Evolutionary conservation across 2,329 filamentous ascomycete genomes (phyloP).

Genomic region (Cordyceps pruinosa): DNA sequence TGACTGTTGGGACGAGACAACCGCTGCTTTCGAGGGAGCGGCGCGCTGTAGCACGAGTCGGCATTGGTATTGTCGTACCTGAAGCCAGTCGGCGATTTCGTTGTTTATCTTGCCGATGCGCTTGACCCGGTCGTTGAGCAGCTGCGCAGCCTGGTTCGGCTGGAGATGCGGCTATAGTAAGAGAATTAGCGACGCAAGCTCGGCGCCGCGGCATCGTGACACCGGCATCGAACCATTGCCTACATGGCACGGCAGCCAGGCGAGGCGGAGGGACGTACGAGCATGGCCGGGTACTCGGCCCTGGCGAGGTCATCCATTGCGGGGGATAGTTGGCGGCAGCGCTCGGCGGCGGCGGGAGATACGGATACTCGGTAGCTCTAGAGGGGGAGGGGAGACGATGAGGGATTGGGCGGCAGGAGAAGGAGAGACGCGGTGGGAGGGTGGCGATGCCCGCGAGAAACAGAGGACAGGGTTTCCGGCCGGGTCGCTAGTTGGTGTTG

Average conservation of each 20-base stretch:
- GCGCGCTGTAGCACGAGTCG: background rate
- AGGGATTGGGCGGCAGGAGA: background rate
- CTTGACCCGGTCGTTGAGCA: constrained; percentile 81
- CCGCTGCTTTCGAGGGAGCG: too few species aligned
- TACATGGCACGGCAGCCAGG: background rate
- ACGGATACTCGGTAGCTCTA: constrained; percentile 12
- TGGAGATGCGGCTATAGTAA: constrained; percentile 63
- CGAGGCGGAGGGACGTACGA: constrained; percentile 56
- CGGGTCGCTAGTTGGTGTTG: background rate
- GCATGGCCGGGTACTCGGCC: constrained; percentile 87
- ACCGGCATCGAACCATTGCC: background rate
- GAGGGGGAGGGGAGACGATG: constrained; percentile 14
- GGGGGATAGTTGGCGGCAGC: constrained; percentile 22
- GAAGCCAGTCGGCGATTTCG: constrained; percentile 94
- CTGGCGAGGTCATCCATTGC: constrained; percentile 71
- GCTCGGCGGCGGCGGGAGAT: constrained; percentile 5
- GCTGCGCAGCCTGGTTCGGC: constrained; percentile 71
- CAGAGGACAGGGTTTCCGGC: background rate
- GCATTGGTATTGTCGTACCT: constrained; percentile 50
- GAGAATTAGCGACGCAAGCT: constrained; percentile 1
- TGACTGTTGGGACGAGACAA: background rate
- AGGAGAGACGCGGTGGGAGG: background rate
- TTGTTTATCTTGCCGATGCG: constrained; percentile 79
- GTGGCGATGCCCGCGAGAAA: constrained; percentile 1
- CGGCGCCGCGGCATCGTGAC: background rate